Evolutionary conservation across 1,284 basidiomycete species (phyloP).

Genomic region (Ganoderma multipileum): DNA sequence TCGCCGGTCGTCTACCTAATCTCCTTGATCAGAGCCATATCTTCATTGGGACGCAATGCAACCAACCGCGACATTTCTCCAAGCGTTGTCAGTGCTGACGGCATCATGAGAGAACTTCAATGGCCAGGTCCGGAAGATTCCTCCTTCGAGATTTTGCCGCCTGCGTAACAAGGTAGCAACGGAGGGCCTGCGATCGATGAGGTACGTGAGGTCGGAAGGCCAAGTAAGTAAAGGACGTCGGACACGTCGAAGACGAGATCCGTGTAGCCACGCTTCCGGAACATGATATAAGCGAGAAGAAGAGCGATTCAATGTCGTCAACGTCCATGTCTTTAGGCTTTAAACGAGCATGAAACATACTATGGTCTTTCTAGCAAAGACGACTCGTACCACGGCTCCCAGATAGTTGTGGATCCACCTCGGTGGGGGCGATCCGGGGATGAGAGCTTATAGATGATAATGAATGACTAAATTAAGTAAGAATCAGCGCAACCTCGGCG

Average conservation of each 20-base stretch:
- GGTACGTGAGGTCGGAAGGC: conserved; percentile 53
- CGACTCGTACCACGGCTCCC: not conserved
- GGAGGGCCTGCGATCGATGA: conserved; percentile 50
- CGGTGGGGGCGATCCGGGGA: not conserved
- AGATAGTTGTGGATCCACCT: not conserved
- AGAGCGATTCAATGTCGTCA: not conserved
- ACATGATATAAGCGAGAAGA: not conserved
- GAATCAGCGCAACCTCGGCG: not conserved
- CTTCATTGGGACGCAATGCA: conserved; percentile 48
- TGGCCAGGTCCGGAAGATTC: conserved; percentile 47
- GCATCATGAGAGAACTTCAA: conserved; percentile 46
- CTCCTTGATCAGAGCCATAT: conserved; percentile 51
- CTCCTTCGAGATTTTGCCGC: conserved; percentile 49
- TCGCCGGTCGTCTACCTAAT: conserved; percentile 45
- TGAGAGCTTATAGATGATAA: not conserved
- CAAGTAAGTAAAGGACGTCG: conserved; percentile 60
- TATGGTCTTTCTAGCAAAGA: not conserved
- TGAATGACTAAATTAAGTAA: not conserved
- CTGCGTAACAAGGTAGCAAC: conserved; percentile 42
- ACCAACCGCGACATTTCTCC: conserved; percentile 51
- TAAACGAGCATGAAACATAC: not conserved
- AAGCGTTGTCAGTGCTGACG: conserved; percentile 46
- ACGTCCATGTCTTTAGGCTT: not conserved
- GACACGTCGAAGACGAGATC: conserved; percentile 56
- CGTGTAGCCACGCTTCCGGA: conserved; percentile 33